These are phyloP conservation scores for Salvia miltiorrhiza DNA, from an alignment of 257 asterid genomes.

Conservation along the genomic window DNA sequence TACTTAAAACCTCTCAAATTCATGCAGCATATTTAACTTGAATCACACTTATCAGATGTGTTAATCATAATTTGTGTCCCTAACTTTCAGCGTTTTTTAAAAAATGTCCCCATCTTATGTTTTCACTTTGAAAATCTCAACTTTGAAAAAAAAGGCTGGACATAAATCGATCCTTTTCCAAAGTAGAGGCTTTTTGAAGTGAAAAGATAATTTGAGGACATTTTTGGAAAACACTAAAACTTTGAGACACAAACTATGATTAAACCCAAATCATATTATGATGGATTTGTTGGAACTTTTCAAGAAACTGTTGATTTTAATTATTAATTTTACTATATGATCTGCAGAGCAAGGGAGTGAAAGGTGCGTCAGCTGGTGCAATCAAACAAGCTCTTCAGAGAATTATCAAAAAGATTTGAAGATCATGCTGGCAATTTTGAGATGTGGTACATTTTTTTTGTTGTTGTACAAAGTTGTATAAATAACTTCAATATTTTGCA, in stretches of 20 bases:
- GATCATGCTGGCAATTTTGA: conserved; percentile 9
- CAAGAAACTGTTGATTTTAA: background rate
- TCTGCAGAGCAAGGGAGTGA: conserved; percentile 67
- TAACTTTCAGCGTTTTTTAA: too few relatives aligned
- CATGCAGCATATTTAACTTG: background rate
- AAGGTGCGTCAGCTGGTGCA: conserved; percentile 43
- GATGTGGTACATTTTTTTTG: conserved; percentile 1
- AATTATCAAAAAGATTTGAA: conserved; percentile 44
- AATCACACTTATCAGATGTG: background rate
- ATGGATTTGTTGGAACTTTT: background rate
- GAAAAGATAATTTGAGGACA: too few relatives aligned
- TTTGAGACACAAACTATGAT: too few relatives aligned
- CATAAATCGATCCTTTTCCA: too few relatives aligned
- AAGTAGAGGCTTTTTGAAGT: too few relatives aligned
- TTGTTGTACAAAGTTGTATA: conserved; percentile 22
- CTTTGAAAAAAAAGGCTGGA: too few relatives aligned
- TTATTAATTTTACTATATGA: background rate
- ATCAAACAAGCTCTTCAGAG: conserved; percentile 63
- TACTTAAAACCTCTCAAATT: too few relatives aligned
- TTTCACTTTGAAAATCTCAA: too few relatives aligned
- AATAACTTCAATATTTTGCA: background rate
- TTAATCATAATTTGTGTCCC: too few relatives aligned
- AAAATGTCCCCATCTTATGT: too few relatives aligned
- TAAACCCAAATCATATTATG: too few relatives aligned
- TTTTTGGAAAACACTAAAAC: too few relatives aligned